Evolutionary conservation across 345 rosid genomes (phyloP), one percentile per base, ranked within the genome.

Genomic region (Eucalyptus virginea): DNA sequence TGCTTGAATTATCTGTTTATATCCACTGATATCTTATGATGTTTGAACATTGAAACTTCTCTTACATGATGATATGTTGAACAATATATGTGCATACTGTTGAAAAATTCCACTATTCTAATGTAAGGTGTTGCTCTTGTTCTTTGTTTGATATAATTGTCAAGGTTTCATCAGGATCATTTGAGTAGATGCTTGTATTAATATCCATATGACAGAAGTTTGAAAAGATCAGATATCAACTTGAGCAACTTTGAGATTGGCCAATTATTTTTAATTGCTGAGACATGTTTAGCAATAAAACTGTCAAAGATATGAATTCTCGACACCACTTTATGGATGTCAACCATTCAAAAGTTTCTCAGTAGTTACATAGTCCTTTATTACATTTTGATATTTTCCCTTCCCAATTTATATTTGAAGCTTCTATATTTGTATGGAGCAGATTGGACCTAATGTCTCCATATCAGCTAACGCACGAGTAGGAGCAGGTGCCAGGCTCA

Each of bases 391-490:
- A 32, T 86, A 34, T 13, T 51, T 86, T 24, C 14, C 45, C 44
- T 18, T 52, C 45, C 60, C 44, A 51, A 86, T n/a, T 67, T 69
- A 17, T 58, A 60, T 67, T 65, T 58, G 48, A 52, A 51, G 54
- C 80, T 54, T 58, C 13, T 56, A 45, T 65, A 44, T 62, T 34
- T 60, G 15, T 62, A 54, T 58, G 90, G 81, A 90, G 92, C 97
- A 97, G 99, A 93, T 97, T 90, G 99, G 99, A 92, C 99, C 99
- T 62, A 96, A 96, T 90, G 99, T 96, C 48, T 96, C 99, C 50
- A 91, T 96, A 88, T 95, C 98, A 47, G 98, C 99, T 47, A 97
- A 97, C 93, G 99, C 97, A 88, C 97, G 98, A 56, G 90, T 97
- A 83, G 99, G 99, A 92, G 95, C 98, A 28, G 99, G 99, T 83